Conservation (phyloP, 2,329 filamentous ascomycete species). For the Clonostachys sp. region DNA sequence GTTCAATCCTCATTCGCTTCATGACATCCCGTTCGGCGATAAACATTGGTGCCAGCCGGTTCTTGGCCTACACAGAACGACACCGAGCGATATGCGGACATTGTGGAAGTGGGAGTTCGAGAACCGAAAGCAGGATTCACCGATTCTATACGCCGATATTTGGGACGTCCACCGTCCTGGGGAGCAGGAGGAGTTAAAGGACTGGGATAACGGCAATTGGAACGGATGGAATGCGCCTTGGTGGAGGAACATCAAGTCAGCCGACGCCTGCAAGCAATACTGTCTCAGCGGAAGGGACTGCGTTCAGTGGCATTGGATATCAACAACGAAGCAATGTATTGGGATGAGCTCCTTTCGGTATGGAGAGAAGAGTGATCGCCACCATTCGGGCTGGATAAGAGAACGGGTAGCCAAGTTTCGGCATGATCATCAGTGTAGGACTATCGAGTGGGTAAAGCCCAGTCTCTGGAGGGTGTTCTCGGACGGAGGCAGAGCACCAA, state of each 20-base stretch:
- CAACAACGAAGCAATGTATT: slow-evolving; percentile 12
- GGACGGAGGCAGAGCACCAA: too few species aligned
- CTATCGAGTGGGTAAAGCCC: neutral
- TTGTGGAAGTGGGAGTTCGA: slow-evolving; percentile 41
- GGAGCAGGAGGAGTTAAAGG: slow-evolving; percentile 14
- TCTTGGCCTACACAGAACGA: slow-evolving; percentile 42
- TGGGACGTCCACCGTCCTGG: slow-evolving; percentile 26
- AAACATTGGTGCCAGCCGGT: slow-evolving; percentile 46
- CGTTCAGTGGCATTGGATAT: slow-evolving; percentile 20
- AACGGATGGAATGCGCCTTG: slow-evolving; percentile 7
- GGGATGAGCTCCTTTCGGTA: slow-evolving; percentile 18
- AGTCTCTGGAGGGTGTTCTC: neutral
- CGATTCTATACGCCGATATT: slow-evolving; percentile 28
- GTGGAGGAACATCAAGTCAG: slow-evolving; percentile 15
- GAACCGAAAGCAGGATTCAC: slow-evolving; percentile 20
- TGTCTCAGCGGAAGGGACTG: slow-evolving; percentile 16
- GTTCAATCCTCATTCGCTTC: slow-evolving; percentile 43
- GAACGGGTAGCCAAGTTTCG: neutral
- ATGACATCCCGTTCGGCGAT: slow-evolving; percentile 39
- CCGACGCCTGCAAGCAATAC: slow-evolving; percentile 16
- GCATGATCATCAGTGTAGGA: neutral
- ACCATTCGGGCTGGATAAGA: neutral
- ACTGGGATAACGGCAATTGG: slow-evolving; percentile 21
- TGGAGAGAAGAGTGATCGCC: slow-evolving; percentile 9
- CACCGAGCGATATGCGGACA: slow-evolving; percentile 38